Evolutionary conservation across 345 rosid species (phyloP).

Genomic region (Xanthoceras sorbifolium): DNA sequence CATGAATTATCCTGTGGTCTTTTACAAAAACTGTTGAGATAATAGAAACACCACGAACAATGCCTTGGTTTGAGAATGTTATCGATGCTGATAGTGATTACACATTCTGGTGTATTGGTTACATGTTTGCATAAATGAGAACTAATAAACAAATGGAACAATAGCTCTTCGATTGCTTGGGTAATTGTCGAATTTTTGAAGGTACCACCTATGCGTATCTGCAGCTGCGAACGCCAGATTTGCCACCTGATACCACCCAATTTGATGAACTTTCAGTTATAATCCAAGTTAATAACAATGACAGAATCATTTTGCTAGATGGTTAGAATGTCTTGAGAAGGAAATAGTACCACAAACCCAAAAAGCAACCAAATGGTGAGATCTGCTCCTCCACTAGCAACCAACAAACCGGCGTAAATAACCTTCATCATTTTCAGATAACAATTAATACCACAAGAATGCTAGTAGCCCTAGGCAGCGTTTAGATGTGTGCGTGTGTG

Average conservation of each 20-base stretch:
- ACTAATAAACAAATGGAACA: slow-evolving; percentile 50
- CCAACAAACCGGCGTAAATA: slow-evolving; percentile 60
- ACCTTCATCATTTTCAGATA: slow-evolving; percentile 43
- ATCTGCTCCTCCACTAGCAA: slow-evolving; percentile 77
- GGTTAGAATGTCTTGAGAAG: neutral
- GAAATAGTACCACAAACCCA: slow-evolving; percentile 54
- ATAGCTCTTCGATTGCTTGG: slow-evolving; percentile 55
- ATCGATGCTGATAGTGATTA: neutral
- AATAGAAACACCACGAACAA: neutral
- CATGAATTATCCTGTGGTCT: neutral
- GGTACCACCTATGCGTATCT: slow-evolving; percentile 81
- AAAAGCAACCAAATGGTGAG: slow-evolving; percentile 64
- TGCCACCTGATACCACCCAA: slow-evolving; percentile 49
- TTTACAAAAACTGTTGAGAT: neutral
- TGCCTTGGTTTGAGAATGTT: neutral
- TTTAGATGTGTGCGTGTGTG: neutral
- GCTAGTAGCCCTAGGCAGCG: neutral
- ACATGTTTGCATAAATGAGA: neutral
- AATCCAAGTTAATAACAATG: neutral
- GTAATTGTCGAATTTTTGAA: slow-evolving; percentile 57
- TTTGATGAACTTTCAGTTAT: neutral
- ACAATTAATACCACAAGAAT: neutral
- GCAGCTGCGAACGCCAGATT: slow-evolving; percentile 65
- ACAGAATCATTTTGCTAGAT: neutral
- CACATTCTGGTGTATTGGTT: neutral